A percentile compares a stretch with the other conserved stretches of the same genome.
phyloP scores from a whole-genome alignment of 2,329 filamentous ascomycete genomes.

The Blastomyces gilchristii region DNA sequence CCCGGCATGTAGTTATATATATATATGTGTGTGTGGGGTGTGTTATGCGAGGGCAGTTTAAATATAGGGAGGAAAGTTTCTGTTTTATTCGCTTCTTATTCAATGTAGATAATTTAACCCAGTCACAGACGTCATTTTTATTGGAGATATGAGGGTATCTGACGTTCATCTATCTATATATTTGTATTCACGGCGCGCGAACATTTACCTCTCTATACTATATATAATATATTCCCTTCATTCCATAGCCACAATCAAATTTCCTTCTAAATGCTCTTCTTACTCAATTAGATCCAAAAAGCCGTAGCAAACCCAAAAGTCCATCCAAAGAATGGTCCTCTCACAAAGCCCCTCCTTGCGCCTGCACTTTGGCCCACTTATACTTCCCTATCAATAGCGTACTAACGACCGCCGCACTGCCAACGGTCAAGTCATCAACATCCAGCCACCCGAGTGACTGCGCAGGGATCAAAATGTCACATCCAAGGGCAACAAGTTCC shows the following conservation, averaged over 20 bases:
- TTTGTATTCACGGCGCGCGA: not conserved
- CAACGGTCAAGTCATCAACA: constrained; percentile 44
- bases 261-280: not conserved
- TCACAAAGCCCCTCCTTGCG: not conserved
- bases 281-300: not conserved
- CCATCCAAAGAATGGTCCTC: not conserved
- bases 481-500: constrained; percentile 45
- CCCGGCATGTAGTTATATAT: too few relatives aligned
- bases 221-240: not conserved
- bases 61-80: not conserved
- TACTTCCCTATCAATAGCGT: constrained; percentile 51
- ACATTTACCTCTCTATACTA: not conserved
- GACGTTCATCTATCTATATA: not conserved
- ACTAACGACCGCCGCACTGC: constrained; percentile 49
- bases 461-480: constrained; percentile 55
- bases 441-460: constrained; percentile 51
- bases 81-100: not conserved
- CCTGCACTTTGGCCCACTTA: constrained; percentile 43
- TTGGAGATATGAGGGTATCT: not conserved
- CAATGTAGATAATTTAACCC: not conserved
- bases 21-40: too few relatives aligned
- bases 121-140: not conserved
- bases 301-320: not conserved
- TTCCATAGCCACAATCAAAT: not conserved
- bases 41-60: too few relatives aligned